Conservation (phyloP, 345 rosid species). For the Syzygium aromaticum region DNA sequence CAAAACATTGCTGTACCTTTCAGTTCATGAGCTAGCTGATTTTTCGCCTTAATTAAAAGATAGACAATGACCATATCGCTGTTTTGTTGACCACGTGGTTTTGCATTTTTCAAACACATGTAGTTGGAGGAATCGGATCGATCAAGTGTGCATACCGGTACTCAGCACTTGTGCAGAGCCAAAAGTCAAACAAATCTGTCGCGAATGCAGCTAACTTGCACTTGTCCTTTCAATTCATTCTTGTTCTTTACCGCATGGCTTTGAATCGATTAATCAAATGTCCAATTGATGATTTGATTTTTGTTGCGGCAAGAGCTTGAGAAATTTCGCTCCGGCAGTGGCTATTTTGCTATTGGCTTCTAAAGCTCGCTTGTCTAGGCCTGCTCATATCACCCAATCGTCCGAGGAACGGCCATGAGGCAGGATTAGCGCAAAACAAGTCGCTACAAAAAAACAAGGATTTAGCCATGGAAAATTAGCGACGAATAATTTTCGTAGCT, state of each 20-base stretch:
- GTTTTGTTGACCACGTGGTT: not conserved
- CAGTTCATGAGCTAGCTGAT: not conserved
- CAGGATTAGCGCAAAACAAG: not conserved
- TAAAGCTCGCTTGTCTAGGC: not conserved
- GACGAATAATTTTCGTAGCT: no score
- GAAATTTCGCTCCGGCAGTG: not conserved
- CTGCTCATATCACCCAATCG: rapidly evolving
- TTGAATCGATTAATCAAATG: not conserved
- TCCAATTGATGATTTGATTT: not conserved
- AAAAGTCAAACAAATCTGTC: not conserved
- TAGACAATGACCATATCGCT: not conserved
- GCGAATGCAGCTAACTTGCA: not conserved
- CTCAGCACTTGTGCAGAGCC: not conserved
- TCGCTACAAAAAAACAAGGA: no score
- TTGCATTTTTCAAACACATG: not conserved
- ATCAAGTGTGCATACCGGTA: not conserved
- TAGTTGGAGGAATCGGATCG: not conserved
- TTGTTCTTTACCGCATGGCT: not conserved
- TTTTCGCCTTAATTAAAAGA: not conserved
- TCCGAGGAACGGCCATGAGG: not conserved
- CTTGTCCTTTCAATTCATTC: not conserved
- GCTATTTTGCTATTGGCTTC: not conserved
- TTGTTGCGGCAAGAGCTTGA: no score
- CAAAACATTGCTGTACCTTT: not conserved
- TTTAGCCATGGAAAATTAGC: no score